Percentiles rank a stretch among this genome's conserved stretches.
Conservation (phyloP, 768 basidiomycete genomes). For the Collybiopsis confluens region DNA sequence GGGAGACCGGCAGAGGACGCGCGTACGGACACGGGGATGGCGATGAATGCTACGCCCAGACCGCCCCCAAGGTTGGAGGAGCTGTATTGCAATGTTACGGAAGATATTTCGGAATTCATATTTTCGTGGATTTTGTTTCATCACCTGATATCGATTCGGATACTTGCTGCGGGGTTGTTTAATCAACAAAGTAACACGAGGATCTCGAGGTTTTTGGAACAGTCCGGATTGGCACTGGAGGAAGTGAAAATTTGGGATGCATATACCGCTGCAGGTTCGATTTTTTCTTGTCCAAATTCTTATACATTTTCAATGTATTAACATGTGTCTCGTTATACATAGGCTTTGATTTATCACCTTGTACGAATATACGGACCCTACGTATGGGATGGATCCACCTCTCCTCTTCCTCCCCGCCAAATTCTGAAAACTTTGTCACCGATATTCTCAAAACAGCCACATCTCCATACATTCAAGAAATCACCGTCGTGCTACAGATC, state of each 20-base stretch:
- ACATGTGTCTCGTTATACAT: not conserved
- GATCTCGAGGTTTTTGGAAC: not conserved
- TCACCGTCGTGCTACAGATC: not conserved
- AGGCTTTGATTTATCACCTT: slow-evolving; percentile 6
- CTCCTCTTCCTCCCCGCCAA: not conserved
- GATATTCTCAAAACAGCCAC: not conserved
- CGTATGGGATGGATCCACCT: slow-evolving; percentile 2
- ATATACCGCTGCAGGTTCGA: not conserved
- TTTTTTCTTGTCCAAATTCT: not conserved
- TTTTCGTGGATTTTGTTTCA: slow-evolving; percentile 3
- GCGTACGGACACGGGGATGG: not conserved
- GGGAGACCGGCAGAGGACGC: not conserved
- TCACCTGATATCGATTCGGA: not conserved
- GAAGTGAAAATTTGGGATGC: slow-evolving; percentile 5
- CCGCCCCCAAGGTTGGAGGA: not conserved
- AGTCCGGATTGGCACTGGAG: not conserved
- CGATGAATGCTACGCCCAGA: not conserved
- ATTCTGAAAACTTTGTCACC: not conserved
- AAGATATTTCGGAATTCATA: not conserved
- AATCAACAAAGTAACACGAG: not conserved
- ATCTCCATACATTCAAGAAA: not conserved
- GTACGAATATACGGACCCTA: not conserved
- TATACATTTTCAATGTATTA: not conserved
- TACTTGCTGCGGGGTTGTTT: not conserved
- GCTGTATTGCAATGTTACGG: not conserved